A percentile compares a stretch with the other conserved stretches of the same genome.
These are phyloP conservation scores for Russula vinacea DNA, from an alignment of 768 basidiomycete genomes.

Conservation along the genomic window DNA sequence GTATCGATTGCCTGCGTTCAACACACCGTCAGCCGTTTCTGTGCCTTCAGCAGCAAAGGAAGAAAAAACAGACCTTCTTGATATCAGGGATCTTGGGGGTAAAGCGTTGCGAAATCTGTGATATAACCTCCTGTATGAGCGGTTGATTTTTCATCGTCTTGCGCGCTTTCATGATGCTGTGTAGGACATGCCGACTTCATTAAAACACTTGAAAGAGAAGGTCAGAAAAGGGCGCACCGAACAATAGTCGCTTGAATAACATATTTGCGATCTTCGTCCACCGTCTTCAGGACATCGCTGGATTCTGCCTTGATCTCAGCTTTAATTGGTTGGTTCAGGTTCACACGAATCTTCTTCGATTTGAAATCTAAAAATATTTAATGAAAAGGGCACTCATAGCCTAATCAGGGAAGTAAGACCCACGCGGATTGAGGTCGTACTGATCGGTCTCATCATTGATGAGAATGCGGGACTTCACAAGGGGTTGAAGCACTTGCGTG, in stretches of 20 bases:
- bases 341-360: constrained; percentile 90
- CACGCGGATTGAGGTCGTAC: constrained; percentile 88
- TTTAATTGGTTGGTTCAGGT: constrained; percentile 89
- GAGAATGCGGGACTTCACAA: constrained; percentile 83
- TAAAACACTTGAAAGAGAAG: background rate
- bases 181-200: constrained; percentile 12
- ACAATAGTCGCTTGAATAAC: constrained; percentile 95
- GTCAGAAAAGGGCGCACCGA: constrained; percentile 43
- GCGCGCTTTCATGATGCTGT: constrained; percentile 90
- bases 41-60: background rate
- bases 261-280: constrained; percentile 96
- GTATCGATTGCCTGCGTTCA: constrained; percentile 76
- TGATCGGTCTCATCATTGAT: constrained; percentile 85
- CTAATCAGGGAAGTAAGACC: constrained; percentile 28
- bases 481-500: constrained; percentile 56
- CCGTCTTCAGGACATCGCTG: constrained; percentile 85
- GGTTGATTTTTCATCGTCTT: constrained; percentile 95
- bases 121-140: constrained; percentile 85
- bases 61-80: constrained; percentile 67
- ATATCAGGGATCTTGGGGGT: constrained; percentile 94
- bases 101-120: constrained; percentile 83
- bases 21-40: constrained; percentile 16
- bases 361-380: constrained; percentile 61
- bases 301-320: constrained; percentile 91
- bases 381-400: background rate